Percentiles rank a stretch among this genome's conserved stretches.
Conservation (phyloP, 306 rosid genomes). For the Casuarina glauca region DNA sequence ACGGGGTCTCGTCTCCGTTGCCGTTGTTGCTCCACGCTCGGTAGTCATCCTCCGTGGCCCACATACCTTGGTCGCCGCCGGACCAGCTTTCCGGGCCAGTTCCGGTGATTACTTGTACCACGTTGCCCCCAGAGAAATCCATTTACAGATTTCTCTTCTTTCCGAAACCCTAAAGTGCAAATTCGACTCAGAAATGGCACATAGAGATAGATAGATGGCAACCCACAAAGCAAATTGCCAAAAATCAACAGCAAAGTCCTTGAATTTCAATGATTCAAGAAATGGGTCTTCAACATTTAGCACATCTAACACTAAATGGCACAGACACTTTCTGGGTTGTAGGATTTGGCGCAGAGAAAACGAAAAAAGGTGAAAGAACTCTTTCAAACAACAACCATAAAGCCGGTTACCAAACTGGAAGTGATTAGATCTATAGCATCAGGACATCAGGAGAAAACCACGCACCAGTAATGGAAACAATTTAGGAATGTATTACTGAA, state of each 20-base stretch:
- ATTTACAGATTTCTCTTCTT: conserved; percentile 21
- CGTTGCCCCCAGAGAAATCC: conserved; percentile 68
- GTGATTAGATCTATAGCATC: conserved; percentile 35
- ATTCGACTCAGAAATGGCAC: neutral
- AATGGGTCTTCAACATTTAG: conserved; percentile 19
- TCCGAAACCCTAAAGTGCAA: conserved; percentile 36
- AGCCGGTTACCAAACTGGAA: conserved; percentile 22
- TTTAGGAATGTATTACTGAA: conserved; percentile 3
- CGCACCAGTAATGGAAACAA: conserved; percentile 8
- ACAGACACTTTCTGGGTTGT: neutral
- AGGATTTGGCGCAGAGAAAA: neutral
- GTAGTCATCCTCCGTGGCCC: conserved; percentile 99
- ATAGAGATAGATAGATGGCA: neutral
- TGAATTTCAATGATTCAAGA: conserved; percentile 6
- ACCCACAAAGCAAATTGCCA: conserved; percentile 26
- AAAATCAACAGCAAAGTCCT: neutral
- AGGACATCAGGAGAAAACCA: conserved; percentile 12
- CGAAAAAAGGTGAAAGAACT: neutral
- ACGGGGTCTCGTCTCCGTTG: conserved; percentile 50
- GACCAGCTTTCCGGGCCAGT: conserved; percentile 70
- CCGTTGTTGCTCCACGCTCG: conserved; percentile 63
- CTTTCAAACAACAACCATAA: conserved; percentile 10
- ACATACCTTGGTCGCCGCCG: conserved; percentile 58
- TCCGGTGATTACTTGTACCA: conserved; percentile 74
- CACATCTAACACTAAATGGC: conserved; percentile 7